A percentile compares a stretch with the other conserved stretches of the same genome.
Evolutionary conservation across 768 basidiomycete genomes (phyloP).

Genomic region (Leccinum sublutescens): DNA sequence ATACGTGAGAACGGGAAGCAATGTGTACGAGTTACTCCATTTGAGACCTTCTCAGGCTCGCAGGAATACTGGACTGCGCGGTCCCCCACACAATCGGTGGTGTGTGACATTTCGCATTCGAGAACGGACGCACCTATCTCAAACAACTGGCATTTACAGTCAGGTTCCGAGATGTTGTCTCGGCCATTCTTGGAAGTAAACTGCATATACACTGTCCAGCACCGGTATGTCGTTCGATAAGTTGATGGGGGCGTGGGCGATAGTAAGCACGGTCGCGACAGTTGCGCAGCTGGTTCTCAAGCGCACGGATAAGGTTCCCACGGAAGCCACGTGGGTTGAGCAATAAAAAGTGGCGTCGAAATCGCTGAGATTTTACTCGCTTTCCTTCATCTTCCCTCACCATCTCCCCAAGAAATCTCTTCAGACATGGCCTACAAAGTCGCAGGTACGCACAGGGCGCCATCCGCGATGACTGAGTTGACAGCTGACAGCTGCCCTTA

Average conservation of each 20-base stretch:
- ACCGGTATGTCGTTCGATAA: neutral
- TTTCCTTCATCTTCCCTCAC: constrained; percentile 28
- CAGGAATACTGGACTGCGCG: constrained; percentile 61
- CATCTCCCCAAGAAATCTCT: constrained; percentile 14
- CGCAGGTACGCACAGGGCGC: constrained; percentile 52
- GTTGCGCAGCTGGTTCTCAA: constrained; percentile 11
- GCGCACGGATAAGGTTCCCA: constrained; percentile 22
- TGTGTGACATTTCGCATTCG: constrained; percentile 3
- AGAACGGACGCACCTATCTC: constrained; percentile 47
- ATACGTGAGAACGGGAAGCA: constrained; percentile 78
- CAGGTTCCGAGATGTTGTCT: neutral
- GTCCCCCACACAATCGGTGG: neutral
- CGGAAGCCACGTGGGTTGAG: constrained; percentile 28
- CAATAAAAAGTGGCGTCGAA: constrained; percentile 29
- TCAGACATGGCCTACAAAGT: constrained; percentile 82
- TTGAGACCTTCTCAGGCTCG: constrained; percentile 34
- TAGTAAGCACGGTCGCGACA: neutral
- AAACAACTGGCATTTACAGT: constrained; percentile 52
- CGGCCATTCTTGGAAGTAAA: constrained; percentile 6
- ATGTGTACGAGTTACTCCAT: constrained; percentile 36
- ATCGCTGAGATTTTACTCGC: constrained; percentile 13
- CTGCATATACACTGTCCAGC: neutral
- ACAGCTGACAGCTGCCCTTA: constrained; percentile 28
- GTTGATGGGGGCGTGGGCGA: neutral
- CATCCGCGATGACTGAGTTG: neutral